These are phyloP conservation scores for Aspergillus sp. DNA, from an alignment of 2,329 filamentous ascomycete genomes.

Conservation along the genomic window DNA sequence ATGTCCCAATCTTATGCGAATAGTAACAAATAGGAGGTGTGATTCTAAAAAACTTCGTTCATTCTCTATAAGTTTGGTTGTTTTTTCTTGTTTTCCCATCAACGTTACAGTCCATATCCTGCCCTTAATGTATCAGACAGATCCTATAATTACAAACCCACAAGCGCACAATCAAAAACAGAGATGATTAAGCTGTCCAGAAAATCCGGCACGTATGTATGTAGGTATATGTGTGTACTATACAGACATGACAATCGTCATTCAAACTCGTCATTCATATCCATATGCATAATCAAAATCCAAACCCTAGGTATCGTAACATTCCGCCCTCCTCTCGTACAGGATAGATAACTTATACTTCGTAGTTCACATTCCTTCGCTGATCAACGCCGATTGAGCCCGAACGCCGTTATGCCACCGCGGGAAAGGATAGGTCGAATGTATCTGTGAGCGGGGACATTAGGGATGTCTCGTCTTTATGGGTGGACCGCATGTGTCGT, in stretches of 20 bases:
- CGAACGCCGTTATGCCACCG: constrained; percentile 13
- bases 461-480: constrained; percentile 27
- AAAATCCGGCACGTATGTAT: neutral
- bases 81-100: too few relatives aligned
- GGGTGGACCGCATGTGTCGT: constrained; percentile 39
- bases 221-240: constrained; percentile 1
- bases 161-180: too few relatives aligned
- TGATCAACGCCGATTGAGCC: neutral
- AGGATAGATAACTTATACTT: neutral
- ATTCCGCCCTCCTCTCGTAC: neutral
- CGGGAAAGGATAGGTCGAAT: constrained; percentile 18
- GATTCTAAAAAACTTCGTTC: too few relatives aligned
- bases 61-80: too few relatives aligned
- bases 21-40: too few relatives aligned
- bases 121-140: too few relatives aligned
- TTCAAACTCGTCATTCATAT: constrained; percentile 3
- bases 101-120: too few relatives aligned
- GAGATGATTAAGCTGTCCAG: too few relatives aligned
- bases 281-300: neutral
- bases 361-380: neutral
- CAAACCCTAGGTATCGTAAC: neutral
- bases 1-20: too few relatives aligned
- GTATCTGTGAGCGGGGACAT: constrained; percentile 25
- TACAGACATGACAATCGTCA: constrained; percentile 7
- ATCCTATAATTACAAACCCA: too few relatives aligned